Base-by-base conservation (phyloP, 352 stramenopile genomes). In the Globisporangium splendens region DNA sequence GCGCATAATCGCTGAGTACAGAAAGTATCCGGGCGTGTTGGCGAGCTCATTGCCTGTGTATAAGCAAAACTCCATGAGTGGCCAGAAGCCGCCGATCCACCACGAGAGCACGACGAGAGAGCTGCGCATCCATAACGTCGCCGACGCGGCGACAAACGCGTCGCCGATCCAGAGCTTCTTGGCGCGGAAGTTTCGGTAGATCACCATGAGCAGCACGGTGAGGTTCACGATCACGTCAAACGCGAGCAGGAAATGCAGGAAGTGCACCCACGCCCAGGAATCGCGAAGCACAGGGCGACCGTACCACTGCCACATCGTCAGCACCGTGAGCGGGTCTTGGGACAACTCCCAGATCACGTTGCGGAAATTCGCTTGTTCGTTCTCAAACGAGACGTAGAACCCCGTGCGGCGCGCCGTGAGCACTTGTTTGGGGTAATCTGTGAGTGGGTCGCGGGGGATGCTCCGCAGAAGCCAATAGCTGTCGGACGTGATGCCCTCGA, bases 221-320 rank as follows among this genome's bases (percentile, higher is more conserved):
- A 67, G 43, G 31, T 58, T 66, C 24, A 58, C 47, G 20, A 67
- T 24, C n/a, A 52, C 24, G 24, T 58, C 46, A 24, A 55, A 14
- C n/a, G 35, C 63, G 38, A 70, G 61, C 2, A 61, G 22, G 21
- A 63, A 6, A 21, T 70, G 63, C 6, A 70, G 8, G 15, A 43
- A 58, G 33, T 70, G 63, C 12, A 70, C 63, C 63, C 63, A 70
- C 1, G 59, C 63, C 59, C 63, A 70, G 13, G 50, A 63, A 22
- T 70, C 55, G 10, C 31, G 22, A 13, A 70, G 6, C 8, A 35
- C 18, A 1, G 50, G 15, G 6, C 47, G 39, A 10, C 48, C 61
- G 5, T 22, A 1, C 53, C 53, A 67, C 4, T 53, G 33, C 33
- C 43, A 50, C 8, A 22, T 18, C 0, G 21, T 44, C 33, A 70